A percentile compares a stretch with the other conserved stretches of the same genome.
phyloP scores from a whole-genome alignment of 345 rosid species.

The Camelina neglecta region DNA sequence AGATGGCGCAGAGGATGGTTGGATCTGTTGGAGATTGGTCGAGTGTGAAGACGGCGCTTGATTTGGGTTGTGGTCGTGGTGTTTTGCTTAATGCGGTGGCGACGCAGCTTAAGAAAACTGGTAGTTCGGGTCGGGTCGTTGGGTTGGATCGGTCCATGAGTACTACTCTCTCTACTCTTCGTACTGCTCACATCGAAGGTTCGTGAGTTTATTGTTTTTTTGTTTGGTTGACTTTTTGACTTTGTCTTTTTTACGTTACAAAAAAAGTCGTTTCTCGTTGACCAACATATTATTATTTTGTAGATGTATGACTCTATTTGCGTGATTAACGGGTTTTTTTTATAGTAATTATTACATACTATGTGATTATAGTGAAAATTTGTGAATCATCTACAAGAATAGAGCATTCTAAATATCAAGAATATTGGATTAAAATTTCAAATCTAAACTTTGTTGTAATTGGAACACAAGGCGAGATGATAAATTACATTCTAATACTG shows the following conservation, averaged over 20 bases:
- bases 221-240: constrained; percentile 26
- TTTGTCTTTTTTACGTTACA: neutral
- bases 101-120: constrained; percentile 89
- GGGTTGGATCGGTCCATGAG: constrained; percentile 80
- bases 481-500: no score
- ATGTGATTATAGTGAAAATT: neutral
- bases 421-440: neutral
- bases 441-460: neutral
- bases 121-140: constrained; percentile 94
- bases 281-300: constrained; percentile 10
- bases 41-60: constrained; percentile 81
- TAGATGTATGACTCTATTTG: neutral
- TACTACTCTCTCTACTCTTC: constrained; percentile 85
- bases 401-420: neutral
- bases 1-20: constrained; percentile 95
- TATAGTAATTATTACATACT: neutral
- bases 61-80: constrained; percentile 95
- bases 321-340: constrained; percentile 12
- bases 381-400: neutral
- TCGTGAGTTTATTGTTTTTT: neutral
- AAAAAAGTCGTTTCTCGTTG: constrained; percentile 18
- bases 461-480: no score
- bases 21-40: constrained; percentile 88
- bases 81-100: constrained; percentile 89
- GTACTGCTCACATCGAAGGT: constrained; percentile 93